Evolutionary conservation across 345 rosid species (phyloP), one percentile per base, ranked within the genome.

Genomic region (Eucalyptus sp.): DNA sequence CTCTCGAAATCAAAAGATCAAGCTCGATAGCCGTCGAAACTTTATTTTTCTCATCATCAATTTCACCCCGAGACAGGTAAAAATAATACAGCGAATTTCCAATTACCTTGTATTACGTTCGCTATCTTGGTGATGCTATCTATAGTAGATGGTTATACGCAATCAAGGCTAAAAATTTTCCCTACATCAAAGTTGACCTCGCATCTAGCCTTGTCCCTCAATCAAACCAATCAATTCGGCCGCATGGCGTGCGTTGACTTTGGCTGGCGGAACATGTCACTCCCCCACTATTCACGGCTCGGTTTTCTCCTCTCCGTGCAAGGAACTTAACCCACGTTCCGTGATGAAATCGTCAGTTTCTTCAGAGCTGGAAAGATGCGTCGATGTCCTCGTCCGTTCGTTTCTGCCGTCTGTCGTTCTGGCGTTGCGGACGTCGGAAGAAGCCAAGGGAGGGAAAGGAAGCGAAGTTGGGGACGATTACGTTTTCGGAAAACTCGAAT

Each of bases 21-120:
- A 11, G 24, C 7, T 2, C 2, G 0, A 17, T 37, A 4, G 13
- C 4, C 1, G 0, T 33, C 0, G 1, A 33, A 33, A 71, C 2
- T 1, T 0, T 0, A 5, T 7, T 71, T 17, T 9, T 18, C 13
- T 5, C 4, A 0, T 10, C 9, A 17, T 10, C 46, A 0, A 5
- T 33, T 37, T 3, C 25, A 20, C 13, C 46, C 12, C 0, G 1
- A 37, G 46, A 0, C 14, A 18, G 0, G 27, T 71, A 37, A 71
- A 71, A 6, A 37, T 18, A 10, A 3, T 17, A 9, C 4, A 1
- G 7, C 2, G 13, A 33, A 17, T 8, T 33, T 18, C 25, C 22
- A 33, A 33, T 11, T 17, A 68, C 2, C 24, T 17, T 0, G 4
- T 4, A 1, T 18, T 18, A 2, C 20, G 8, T 33, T 18, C 2